Conservation (phyloP, 179 eudicot genomes). For the Beta lomatogona region DNA sequence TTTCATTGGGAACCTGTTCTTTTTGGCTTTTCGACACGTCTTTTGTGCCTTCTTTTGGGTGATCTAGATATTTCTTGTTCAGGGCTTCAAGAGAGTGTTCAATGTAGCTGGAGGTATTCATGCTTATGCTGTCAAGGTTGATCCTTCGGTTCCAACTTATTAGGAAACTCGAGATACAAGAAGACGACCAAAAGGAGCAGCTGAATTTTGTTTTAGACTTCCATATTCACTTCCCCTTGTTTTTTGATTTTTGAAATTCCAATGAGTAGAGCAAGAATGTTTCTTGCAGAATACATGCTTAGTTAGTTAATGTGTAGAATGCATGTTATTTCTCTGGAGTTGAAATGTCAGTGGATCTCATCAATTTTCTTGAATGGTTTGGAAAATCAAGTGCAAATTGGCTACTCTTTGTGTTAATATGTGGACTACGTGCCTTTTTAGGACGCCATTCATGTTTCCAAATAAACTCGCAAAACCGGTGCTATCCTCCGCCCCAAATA, state of each 20-base stretch:
- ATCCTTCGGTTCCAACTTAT: slow-evolving; percentile 86
- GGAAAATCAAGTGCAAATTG: background rate
- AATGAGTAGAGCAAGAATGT: background rate
- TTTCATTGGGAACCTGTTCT: background rate
- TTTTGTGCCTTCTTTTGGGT: background rate
- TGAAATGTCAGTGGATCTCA: background rate
- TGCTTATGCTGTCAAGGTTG: slow-evolving; percentile 84
- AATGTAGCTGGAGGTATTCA: slow-evolving; percentile 93
- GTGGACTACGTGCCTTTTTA: too few species aligned
- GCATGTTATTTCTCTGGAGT: background rate
- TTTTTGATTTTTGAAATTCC: background rate
- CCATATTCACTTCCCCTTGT: background rate
- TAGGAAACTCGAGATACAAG: slow-evolving; percentile 35
- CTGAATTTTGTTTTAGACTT: background rate
- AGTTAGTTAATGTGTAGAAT: slow-evolving; percentile 3
- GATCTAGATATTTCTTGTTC: slow-evolving; percentile 26
- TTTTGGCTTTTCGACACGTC: background rate
- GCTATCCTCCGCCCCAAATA: too few species aligned
- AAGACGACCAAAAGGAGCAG: slow-evolving; percentile 7
- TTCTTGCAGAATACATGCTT: background rate
- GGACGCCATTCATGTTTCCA: too few species aligned
- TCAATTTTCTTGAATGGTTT: slow-evolving; percentile 4
- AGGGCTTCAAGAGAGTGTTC: slow-evolving; percentile 89
- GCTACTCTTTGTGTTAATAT: too few species aligned
- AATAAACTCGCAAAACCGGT: too few species aligned